Base-by-base conservation (phyloP, 2,329 filamentous ascomycete species). In the Acrocalymma vagum region DNA sequence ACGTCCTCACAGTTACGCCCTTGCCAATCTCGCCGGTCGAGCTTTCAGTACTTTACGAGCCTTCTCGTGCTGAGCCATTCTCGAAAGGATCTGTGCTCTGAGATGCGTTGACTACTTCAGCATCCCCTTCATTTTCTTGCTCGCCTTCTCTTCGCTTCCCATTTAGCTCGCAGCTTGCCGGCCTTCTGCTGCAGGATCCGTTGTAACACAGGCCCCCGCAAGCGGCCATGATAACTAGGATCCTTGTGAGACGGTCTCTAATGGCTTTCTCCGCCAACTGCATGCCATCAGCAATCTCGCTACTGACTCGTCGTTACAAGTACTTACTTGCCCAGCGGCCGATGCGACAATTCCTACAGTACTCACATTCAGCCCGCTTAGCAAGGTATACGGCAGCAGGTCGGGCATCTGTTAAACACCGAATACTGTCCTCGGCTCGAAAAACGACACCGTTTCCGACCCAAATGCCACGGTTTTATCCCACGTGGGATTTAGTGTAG, bases 261-360 rank as follows among this genome's bases (percentile, higher is more conserved):
- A 90, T 84, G 0, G 86, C 80, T 51, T 88, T 88, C 11, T 83
- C 73, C 0, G 85, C 79, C 0, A 90, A 74, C n/a, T n/a, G n/a
- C n/a, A n/a, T n/a, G n/a, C n/a, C n/a, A n/a, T n/a, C n/a, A n/a
- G n/a, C n/a, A n/a, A n/a, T n/a, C n/a, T n/a, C n/a, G n/a, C n/a
- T n/a, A n/a, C n/a, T n/a, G n/a, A n/a, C n/a, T n/a, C n/a, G n/a
- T n/a, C n/a, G n/a, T n/a, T n/a, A n/a, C n/a, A n/a, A n/a, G n/a
- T n/a, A n/a, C n/a, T n/a, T n/a, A n/a, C n/a, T 53, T 75, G 71
- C 13, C 88, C 82, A 0, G 85, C 87, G 1, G 87, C 86, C 0
- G 90, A 70, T 0, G 85, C 83, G 38, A 90, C 83, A 17, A 90
- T 81, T 0, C 87, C 87, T 0, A 90, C 87, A 0, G 85, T 88